Percentiles rank a stretch among this genome's conserved stretches.
These are phyloP conservation scores for Sordariomycetes sp. DNA, from an alignment of 2,329 filamentous ascomycete genomes.

Conservation along the genomic window DNA sequence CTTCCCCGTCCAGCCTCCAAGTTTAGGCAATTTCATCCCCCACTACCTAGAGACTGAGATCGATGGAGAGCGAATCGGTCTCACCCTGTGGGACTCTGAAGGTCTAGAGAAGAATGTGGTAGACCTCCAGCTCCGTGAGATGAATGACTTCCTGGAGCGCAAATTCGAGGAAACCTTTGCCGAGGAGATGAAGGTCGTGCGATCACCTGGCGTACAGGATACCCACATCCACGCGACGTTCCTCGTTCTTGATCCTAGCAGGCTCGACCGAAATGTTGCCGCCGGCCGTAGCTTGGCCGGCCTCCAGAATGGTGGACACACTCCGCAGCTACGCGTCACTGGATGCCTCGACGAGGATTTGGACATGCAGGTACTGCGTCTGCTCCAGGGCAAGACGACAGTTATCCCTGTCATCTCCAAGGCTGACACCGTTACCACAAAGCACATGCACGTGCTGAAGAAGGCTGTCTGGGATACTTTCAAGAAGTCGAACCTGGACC, in stretches of 20 bases:
- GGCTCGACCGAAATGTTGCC: constrained; percentile 75
- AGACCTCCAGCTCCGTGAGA: constrained; percentile 86
- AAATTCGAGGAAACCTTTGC: constrained; percentile 98
- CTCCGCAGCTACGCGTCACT: constrained; percentile 31
- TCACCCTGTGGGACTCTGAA: constrained; percentile 95
- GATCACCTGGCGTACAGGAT: constrained; percentile 85
- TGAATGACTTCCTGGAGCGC: constrained; percentile 86
- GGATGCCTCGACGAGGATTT: constrained; percentile 79
- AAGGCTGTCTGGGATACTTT: constrained; percentile 83
- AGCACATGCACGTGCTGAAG: constrained; percentile 89
- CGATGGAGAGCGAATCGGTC: constrained; percentile 79
- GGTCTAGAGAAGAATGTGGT: constrained; percentile 92
- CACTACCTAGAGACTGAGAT: constrained; percentile 93
- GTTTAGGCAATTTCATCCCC: constrained; percentile 67
- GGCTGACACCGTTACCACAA: constrained; percentile 90
- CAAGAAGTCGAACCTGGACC: constrained; percentile 78
- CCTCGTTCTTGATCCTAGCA: constrained; percentile 77
- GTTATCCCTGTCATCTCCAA: constrained; percentile 95
- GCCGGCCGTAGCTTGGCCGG: constrained; percentile 42
- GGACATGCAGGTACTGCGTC: constrained; percentile 81
- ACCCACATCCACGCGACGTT: constrained; percentile 97
- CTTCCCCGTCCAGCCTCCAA: constrained; percentile 38
- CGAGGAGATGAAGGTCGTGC: constrained; percentile 95
- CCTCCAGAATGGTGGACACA: constrained; percentile 33
- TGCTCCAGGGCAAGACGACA: constrained; percentile 85